Conservation (phyloP, 768 basidiomycete species). For the Mycena venus region DNA sequence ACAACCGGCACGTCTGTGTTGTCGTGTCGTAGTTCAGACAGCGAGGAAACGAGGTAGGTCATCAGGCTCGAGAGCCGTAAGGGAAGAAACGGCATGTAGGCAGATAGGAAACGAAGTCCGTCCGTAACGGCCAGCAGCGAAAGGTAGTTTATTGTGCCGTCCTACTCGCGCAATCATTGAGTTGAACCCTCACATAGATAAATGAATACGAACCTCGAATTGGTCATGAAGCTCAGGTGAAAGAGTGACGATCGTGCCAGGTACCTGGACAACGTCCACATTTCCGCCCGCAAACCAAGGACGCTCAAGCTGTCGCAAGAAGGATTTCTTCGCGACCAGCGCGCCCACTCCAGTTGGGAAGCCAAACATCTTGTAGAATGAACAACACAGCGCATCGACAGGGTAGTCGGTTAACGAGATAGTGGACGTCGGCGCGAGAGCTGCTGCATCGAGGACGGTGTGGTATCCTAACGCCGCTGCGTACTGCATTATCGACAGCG, state of each 20-base stretch:
- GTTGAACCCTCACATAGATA: background rate
- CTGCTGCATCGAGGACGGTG: slow-evolving; percentile 84
- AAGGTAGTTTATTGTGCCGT: slow-evolving; percentile 88
- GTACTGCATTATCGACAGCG: slow-evolving; percentile 71
- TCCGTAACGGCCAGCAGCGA: slow-evolving; percentile 80
- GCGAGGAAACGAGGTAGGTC: slow-evolving; percentile 67
- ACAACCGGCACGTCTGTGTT: slow-evolving; percentile 69
- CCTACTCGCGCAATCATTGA: slow-evolving; percentile 55
- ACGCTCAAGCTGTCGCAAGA: slow-evolving; percentile 68
- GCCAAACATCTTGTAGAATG: slow-evolving; percentile 93
- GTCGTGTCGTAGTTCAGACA: slow-evolving; percentile 72
- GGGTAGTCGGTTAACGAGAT: slow-evolving; percentile 76
- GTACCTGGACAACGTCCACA: slow-evolving; percentile 86
- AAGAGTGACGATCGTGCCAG: slow-evolving; percentile 75
- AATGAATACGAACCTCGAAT: slow-evolving; percentile 71
- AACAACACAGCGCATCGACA: slow-evolving; percentile 87
- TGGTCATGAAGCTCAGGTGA: slow-evolving; percentile 72
- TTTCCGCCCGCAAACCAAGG: slow-evolving; percentile 93
- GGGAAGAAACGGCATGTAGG: slow-evolving; percentile 84
- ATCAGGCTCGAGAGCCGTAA: slow-evolving; percentile 78
- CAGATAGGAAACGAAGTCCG: slow-evolving; percentile 81
- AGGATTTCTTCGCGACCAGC: slow-evolving; percentile 77
- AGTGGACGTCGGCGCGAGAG: slow-evolving; percentile 77
- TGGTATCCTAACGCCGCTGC: slow-evolving; percentile 78
- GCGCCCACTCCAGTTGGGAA: slow-evolving; percentile 90